These are phyloP conservation scores for Leucosporidium yakuticum DNA, from an alignment of 768 basidiomycete genomes.

Conservation along the genomic window DNA sequence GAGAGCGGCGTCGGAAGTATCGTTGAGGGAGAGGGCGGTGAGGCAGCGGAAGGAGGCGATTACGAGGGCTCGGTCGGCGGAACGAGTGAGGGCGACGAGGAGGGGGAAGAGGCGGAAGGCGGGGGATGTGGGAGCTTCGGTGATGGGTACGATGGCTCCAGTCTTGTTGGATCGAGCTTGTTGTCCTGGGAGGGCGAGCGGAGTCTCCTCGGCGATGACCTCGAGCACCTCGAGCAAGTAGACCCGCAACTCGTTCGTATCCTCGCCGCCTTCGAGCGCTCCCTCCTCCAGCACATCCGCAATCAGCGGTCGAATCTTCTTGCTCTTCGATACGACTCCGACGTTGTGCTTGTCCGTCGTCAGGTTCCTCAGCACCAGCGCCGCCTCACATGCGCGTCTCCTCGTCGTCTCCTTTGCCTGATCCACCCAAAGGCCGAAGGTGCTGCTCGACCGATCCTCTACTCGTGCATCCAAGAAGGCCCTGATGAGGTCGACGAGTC, in stretches of 20 bases:
- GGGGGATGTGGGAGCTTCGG: constrained; percentile 44
- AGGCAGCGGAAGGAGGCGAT: constrained; percentile 60
- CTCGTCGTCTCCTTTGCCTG: constrained; percentile 24
- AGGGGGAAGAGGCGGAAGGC: constrained; percentile 49
- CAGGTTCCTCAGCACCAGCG: constrained; percentile 80
- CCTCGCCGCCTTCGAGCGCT: constrained; percentile 18
- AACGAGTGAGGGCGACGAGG: constrained; percentile 45
- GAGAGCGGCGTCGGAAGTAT: constrained; percentile 34
- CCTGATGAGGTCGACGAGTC: constrained; percentile 56
- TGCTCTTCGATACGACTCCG: constrained; percentile 54
- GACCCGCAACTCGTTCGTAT: constrained; percentile 41
- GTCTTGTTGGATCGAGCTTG: constrained; percentile 18
- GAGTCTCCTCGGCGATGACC: constrained; percentile 35
- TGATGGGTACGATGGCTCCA: constrained; percentile 21
- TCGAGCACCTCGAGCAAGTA: constrained; percentile 44
- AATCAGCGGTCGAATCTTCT: constrained; percentile 19
- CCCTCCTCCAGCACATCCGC: constrained; percentile 27
- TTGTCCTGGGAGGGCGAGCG: constrained; percentile 14
- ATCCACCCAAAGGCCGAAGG: not conserved
- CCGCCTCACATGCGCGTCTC: constrained; percentile 73
- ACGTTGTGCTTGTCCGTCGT: constrained; percentile 63
- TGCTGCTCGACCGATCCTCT: not conserved
- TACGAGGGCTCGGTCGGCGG: constrained; percentile 69
- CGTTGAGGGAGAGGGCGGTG: constrained; percentile 48
- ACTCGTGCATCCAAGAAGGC: constrained; percentile 19